These are phyloP conservation scores for Closterium sp. DNA, from an alignment of 139 green algal species.

Conservation along the genomic window DNA sequence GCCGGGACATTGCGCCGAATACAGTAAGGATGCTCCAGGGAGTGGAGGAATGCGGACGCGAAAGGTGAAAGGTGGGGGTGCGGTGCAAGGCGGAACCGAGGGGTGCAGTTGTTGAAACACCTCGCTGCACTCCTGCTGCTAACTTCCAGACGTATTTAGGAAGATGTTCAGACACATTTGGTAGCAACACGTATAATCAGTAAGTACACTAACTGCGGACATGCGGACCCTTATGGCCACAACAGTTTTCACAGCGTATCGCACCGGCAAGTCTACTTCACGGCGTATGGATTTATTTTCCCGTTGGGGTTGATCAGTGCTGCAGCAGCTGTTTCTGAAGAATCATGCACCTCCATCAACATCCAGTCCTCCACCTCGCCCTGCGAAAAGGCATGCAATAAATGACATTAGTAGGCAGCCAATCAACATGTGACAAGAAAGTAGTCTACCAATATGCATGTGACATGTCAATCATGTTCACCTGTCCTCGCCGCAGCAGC, in stretches of 20 bases:
- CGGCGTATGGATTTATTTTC: conserved; percentile 5
- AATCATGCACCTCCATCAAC: conserved; percentile 24
- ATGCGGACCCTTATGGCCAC: not conserved
- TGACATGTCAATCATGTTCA: not conserved
- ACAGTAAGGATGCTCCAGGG: not conserved
- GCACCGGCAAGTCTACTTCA: not conserved
- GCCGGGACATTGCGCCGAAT: not conserved
- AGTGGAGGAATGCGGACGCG: not conserved
- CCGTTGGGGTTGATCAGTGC: not conserved
- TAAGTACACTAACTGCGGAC: not conserved
- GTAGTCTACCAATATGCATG: not conserved
- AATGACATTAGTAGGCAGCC: too few relatives aligned
- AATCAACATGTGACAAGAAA: not conserved
- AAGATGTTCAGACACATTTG: not conserved
- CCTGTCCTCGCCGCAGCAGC: conserved; percentile 33
- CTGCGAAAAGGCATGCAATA: not conserved
- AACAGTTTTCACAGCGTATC: not conserved
- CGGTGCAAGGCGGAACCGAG: too few relatives aligned
- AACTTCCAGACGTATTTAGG: too few relatives aligned
- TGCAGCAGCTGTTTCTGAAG: not conserved
- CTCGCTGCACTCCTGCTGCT: too few relatives aligned
- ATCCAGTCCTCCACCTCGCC: conserved; percentile 17
- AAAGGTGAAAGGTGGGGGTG: not conserved
- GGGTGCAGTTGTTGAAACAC: too few relatives aligned
- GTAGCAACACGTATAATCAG: not conserved